These are phyloP conservation scores for Pseudophaeomoniella oleicola DNA, from an alignment of 2,329 filamentous ascomycete genomes.

Conservation along the genomic window DNA sequence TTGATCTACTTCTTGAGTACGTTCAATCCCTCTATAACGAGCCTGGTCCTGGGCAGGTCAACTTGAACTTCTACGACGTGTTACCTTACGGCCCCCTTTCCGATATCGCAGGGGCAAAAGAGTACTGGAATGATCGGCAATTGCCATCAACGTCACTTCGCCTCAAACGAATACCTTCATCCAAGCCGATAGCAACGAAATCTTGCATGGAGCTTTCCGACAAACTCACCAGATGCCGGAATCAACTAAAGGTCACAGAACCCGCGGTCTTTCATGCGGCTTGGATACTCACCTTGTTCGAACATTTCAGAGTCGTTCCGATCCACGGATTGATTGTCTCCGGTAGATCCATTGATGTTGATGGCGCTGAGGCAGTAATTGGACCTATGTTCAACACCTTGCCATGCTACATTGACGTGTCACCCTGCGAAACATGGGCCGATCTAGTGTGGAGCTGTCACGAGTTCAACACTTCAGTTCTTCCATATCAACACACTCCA, in stretches of 20 bases:
- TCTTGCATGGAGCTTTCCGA: background rate
- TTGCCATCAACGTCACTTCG: background rate
- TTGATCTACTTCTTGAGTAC: constrained; percentile 50
- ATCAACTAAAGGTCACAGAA: constrained; percentile 54
- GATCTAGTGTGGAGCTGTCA: constrained; percentile 52
- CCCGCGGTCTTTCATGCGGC: constrained; percentile 64
- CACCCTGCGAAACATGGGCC: constrained; percentile 36
- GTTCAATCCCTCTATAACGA: constrained; percentile 39
- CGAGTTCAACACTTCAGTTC: constrained; percentile 49
- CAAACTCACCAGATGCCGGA: constrained; percentile 22
- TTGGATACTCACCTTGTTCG: constrained; percentile 52
- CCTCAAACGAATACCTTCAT: background rate
- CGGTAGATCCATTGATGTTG: constrained; percentile 57
- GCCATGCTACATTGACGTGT: constrained; percentile 44
- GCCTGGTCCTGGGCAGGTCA: constrained; percentile 13
- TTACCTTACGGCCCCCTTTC: constrained; percentile 56
- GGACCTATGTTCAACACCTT: constrained; percentile 87
- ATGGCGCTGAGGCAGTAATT: constrained; percentile 50
- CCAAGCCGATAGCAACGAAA: background rate
- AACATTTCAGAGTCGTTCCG: constrained; percentile 30
- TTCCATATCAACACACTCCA: constrained; percentile 66
- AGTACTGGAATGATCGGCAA: constrained; percentile 57
- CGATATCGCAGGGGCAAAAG: constrained; percentile 27
- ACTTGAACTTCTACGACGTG: constrained; percentile 49
- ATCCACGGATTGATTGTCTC: constrained; percentile 65